Percentiles rank a stretch among this genome's conserved stretches.
Conservation (phyloP, 2,329 filamentous ascomycete genomes). For the Neofusicoccum ribis region DNA sequence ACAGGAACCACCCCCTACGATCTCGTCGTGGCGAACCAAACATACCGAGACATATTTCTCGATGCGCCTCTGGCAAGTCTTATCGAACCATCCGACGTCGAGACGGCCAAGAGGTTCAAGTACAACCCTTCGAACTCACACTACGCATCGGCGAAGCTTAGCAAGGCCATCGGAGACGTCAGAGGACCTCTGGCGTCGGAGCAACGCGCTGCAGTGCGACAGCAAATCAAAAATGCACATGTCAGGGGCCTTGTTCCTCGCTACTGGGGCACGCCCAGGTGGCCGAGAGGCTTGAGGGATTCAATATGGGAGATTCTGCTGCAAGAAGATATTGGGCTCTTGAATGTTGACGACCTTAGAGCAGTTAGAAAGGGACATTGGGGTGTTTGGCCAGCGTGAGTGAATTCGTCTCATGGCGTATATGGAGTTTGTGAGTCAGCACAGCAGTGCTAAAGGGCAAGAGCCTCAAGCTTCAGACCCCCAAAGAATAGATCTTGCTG, state of each 20-base stretch:
- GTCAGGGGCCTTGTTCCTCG: slow-evolving; percentile 27
- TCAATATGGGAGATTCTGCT: slow-evolving; percentile 27
- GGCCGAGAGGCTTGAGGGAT: slow-evolving; percentile 29
- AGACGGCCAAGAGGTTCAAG: slow-evolving; percentile 30
- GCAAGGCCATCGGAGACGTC: slow-evolving; percentile 26
- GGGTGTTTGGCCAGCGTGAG: not conserved
- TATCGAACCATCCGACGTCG: not conserved
- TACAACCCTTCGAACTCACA: slow-evolving; percentile 32
- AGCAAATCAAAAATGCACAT: slow-evolving; percentile 27
- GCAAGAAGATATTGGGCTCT: slow-evolving; percentile 25
- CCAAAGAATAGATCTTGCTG: no score
- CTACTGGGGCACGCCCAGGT: slow-evolving; percentile 30
- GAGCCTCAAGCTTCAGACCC: no score
- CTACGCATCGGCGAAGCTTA: slow-evolving; percentile 29
- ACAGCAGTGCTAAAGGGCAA: no score
- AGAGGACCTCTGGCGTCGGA: slow-evolving; percentile 17
- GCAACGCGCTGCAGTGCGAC: slow-evolving; percentile 20
- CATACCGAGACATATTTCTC: slow-evolving; percentile 63
- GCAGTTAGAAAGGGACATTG: not conserved
- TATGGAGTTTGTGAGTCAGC: not conserved
- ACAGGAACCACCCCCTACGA: slow-evolving; percentile 66
- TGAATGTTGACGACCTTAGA: slow-evolving; percentile 28
- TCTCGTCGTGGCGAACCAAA: slow-evolving; percentile 53
- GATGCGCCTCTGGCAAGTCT: slow-evolving; percentile 58
- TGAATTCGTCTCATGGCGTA: not conserved